Base-by-base conservation (phyloP, 345 rosid genomes). In the Raphanus sativus region DNA sequence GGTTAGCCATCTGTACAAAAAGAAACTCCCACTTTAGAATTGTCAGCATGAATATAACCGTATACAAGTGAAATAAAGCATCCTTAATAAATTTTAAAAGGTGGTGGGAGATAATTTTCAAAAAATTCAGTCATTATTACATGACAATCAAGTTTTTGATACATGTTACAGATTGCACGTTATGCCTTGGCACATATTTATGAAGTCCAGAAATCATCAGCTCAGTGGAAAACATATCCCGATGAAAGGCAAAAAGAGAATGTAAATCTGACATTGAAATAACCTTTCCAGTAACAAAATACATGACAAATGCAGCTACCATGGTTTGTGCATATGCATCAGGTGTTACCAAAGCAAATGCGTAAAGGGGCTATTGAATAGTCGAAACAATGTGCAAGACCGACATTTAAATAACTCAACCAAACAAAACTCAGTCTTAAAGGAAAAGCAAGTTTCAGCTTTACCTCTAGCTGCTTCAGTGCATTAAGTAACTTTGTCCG, bases 381-480 rank as follows among this genome's bases (percentile, higher is more conserved):
- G 42, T 30, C 30, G 30, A 66, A 59, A 33, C 2, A 32, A 78
- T 25, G 73, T 26, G 24, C 60, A 26, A 68, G 65, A 62, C 8
- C 10, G 54, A 25, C 65, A 62, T 16, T 12, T 28, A 50, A 78
- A 48, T n/a, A 50, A 59, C 62, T 65, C 45, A 42, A 34, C 45
- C 32, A 67, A 67, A 67, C 28, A 17, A 36, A 72, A 59, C 61
- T 28, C 12, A 52, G 34, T 29, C 12, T 36, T 16, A 24, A 50
- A 25, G 60, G 69, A 67, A 16, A 72, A 67, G 38, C 7, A 59
- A 21, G 56, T 59, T 28, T 25, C 52, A 34, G 28, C 1, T 42
- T 85, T 87, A 95, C 99, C 98, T 92, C 93, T 71, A 91, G 74
- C 77, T 89, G 96, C 83, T 92, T 89, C 81, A 95, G 59, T 29